Base-by-base conservation (phyloP, 768 basidiomycete genomes). In the Solioccasus polychromus region DNA sequence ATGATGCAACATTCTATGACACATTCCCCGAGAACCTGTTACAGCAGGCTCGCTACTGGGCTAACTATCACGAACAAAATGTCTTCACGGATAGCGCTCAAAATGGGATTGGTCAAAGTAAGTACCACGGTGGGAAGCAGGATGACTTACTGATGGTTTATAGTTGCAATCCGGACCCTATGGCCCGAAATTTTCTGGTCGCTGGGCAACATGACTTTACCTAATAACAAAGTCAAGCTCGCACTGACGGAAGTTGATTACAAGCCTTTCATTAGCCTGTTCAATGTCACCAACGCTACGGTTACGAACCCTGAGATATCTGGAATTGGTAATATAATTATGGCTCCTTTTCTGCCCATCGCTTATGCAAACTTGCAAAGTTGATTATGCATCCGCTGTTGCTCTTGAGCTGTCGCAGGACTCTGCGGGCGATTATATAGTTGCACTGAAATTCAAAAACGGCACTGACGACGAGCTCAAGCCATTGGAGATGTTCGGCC, bases 211-310 rank as follows among this genome's bases (percentile, higher is more conserved):
- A 85, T 94, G 69, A 79, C 85, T 14, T 80, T 80, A 68, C 75
- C 82, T 50, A 76, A 73, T 50, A 85, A 88, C 67, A 83, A 83
- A 25, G 77, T 92, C 44, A 84, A 88, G 61, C 72, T 93, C 62
- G 75, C 83, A 58, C 67, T 91, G 55, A 75, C 86, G 50, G 79
- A 85, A 68, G 79, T 84, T 6, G 86, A 88, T 50, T 92, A 92
- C 72, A 90, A 92, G 68, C 83, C 90, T 10, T 89, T 93, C 74
- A 83, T 92, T 59, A 88, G 87, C 26, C 68, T 93, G 62, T 86
- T 94, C 75, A 79, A 81, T 52, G 79, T 86, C 62, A 83, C 86
- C 15, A 86, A 85, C 42, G 71, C 83, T 46, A 64, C 72, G 31
- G 64, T 76, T 43, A 71, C 76, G 14, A 71, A 79, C 58, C 84